Evolutionary conservation across 2,329 filamentous ascomycete genomes (phyloP).

Genomic region (Aspergillus oerlinghausenensis): DNA sequence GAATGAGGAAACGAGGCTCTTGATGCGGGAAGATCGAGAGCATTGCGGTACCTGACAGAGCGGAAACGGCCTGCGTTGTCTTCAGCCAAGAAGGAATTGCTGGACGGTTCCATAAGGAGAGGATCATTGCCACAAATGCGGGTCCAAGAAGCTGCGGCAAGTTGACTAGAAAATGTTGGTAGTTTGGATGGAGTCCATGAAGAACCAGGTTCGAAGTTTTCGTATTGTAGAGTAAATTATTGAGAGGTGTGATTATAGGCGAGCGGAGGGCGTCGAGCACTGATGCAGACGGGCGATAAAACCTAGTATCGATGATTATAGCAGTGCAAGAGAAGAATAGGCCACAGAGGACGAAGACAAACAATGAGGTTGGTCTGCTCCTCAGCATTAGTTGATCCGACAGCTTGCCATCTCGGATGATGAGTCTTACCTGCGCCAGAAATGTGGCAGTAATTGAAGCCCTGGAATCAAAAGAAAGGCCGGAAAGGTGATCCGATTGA

Average conservation of each 20-base stretch:
- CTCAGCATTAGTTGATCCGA: neutral
- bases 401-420: constrained; percentile 18
- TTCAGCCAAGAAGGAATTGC: constrained; percentile 29
- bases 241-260: constrained; percentile 71
- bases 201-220: constrained; percentile 64
- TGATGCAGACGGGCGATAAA: constrained; percentile 54
- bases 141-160: constrained; percentile 69
- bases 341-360: constrained; percentile 61
- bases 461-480: constrained; percentile 85
- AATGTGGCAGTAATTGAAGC: constrained; percentile 78
- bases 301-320: constrained; percentile 77
- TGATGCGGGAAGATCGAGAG: constrained; percentile 48
- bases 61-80: constrained; percentile 40
- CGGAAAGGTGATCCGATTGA: constrained; percentile 96
- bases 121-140: constrained; percentile 51
- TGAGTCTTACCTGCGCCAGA: constrained; percentile 65
- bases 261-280: constrained; percentile 41
- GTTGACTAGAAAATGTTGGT: constrained; percentile 70
- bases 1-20: constrained; percentile 50
- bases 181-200: constrained; percentile 74
- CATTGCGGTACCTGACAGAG: constrained; percentile 40
- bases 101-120: constrained; percentile 45
- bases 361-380: constrained; percentile 53
- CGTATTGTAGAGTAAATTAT: constrained; percentile 74
- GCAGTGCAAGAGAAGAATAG: constrained; percentile 66